phyloP scores from a whole-genome alignment of 148 eudicot genomes.

The Rhododendron kiyosumense region DNA sequence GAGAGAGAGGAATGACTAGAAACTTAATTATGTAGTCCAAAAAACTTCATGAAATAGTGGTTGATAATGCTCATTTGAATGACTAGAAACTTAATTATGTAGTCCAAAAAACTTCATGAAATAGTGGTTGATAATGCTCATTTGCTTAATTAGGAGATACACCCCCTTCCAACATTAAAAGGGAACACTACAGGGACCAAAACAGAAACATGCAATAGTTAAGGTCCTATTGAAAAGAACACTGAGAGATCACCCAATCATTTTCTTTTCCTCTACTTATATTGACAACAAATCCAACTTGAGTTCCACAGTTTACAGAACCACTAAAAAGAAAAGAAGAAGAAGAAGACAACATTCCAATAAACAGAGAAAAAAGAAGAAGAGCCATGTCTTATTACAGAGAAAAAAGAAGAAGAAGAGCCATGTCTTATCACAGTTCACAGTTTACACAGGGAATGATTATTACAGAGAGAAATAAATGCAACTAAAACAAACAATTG shows the following conservation, averaged over 20 bases:
- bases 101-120: background rate
- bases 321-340: background rate
- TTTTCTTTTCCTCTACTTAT: background rate
- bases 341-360: background rate
- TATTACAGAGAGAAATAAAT: background rate
- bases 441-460: background rate
- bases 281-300: background rate
- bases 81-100: background rate
- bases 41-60: background rate
- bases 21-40: background rate
- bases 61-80: background rate
- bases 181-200: background rate
- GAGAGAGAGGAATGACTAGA: background rate
- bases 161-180: background rate
- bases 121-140: background rate
- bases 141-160: background rate
- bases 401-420: background rate
- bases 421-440: too few relatives aligned
- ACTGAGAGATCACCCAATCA: background rate
- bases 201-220: background rate
- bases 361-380: background rate
- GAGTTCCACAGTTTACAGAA: background rate
- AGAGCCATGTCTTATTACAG: too few relatives aligned
- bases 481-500: background rate
- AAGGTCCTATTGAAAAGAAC: background rate